A percentile compares a stretch with the other conserved stretches of the same genome.
Evolutionary conservation across 140 eudicot genomes (phyloP).

Genomic region (Cichorium intybus): DNA sequence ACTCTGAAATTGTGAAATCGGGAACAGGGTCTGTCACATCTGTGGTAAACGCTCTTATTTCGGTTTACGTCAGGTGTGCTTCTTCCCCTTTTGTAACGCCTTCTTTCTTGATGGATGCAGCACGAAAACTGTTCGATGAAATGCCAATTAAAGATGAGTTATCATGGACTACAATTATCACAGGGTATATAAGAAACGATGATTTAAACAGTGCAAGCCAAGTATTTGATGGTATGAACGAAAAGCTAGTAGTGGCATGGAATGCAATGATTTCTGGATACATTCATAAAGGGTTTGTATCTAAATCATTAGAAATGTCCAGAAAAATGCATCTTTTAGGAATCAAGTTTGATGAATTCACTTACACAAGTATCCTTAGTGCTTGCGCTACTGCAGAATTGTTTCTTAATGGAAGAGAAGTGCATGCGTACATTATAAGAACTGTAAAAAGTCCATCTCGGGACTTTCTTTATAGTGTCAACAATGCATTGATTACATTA

Average conservation of each 20-base stretch:
- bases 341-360: constrained; percentile 49
- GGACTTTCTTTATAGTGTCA: constrained; percentile 40
- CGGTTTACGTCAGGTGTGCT: constrained; percentile 63
- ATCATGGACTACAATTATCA: constrained; percentile 66
- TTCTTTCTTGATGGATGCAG: constrained; percentile 39
- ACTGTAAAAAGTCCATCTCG: constrained; percentile 31
- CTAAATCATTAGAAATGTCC: constrained; percentile 46
- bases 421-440: constrained; percentile 53
- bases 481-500: constrained; percentile 57
- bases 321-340: constrained; percentile 55
- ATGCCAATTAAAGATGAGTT: constrained; percentile 50
- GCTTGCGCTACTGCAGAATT: constrained; percentile 53
- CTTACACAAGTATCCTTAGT: constrained; percentile 53
- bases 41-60: constrained; percentile 57
- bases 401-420: constrained; percentile 47
- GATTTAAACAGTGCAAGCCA: constrained; percentile 49
- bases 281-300: constrained; percentile 45
- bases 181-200: constrained; percentile 63
- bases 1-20: constrained; percentile 51
- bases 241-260: constrained; percentile 31
- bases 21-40: constrained; percentile 50
- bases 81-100: constrained; percentile 40
- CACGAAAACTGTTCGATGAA: constrained; percentile 56
- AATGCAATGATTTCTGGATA: background rate
- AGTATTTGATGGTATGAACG: constrained; percentile 47